Evolutionary conservation across 2,329 filamentous ascomycete genomes (phyloP).

Genomic region (Penicillium aurantiogriseum): DNA sequence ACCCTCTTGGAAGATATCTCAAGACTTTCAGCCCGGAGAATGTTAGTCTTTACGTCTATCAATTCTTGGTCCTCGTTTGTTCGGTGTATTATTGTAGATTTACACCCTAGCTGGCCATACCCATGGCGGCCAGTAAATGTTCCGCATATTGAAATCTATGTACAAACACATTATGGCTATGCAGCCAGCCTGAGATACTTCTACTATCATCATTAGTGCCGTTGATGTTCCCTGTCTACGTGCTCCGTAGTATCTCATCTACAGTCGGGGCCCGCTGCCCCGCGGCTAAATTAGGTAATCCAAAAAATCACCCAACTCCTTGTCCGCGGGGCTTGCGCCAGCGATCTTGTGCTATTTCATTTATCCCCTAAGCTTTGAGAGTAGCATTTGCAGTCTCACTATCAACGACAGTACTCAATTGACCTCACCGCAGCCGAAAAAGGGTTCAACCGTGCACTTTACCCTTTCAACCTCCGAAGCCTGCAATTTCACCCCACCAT

Average conservation of each 20-base stretch:
- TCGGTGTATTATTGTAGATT: not conserved
- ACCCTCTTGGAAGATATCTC: not conserved
- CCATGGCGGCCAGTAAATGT: not conserved
- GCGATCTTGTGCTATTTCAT: not conserved
- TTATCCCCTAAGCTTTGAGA: slow-evolving; percentile 2
- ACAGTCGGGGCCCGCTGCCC: slow-evolving; percentile 1
- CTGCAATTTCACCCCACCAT: slow-evolving; percentile 4
- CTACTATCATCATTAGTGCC: not conserved
- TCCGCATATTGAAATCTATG: not conserved
- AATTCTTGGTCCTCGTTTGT: not conserved
- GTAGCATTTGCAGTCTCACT: not conserved
- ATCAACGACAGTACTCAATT: slow-evolving; percentile 1
- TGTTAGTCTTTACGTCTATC: not conserved
- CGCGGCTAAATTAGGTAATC: slow-evolving; percentile 5
- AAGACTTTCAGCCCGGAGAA: not conserved
- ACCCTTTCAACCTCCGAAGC: not conserved
- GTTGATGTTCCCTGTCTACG: not conserved
- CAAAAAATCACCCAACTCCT: slow-evolving; percentile 2
- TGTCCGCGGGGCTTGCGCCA: not conserved
- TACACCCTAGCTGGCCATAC: not conserved
- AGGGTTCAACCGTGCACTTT: not conserved
- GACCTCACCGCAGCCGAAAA: not conserved
- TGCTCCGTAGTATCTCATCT: not conserved
- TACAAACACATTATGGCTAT: not conserved
- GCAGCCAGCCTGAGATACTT: not conserved